phyloP scores from a whole-genome alignment of 1,139 yeast genomes.

The Arxiozyma slooffiae region DNA sequence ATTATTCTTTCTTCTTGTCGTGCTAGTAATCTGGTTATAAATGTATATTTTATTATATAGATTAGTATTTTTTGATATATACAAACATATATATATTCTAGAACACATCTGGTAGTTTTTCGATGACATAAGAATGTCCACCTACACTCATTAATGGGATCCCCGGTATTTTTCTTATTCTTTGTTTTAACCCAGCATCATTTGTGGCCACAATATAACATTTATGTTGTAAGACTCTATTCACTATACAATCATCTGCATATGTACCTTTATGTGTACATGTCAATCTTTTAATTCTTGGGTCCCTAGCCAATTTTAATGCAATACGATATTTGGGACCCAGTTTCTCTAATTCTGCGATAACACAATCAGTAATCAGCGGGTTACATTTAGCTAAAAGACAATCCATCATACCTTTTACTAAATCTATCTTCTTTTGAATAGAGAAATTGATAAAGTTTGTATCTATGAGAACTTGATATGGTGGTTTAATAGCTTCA shows the following conservation, averaged over 20 bases:
- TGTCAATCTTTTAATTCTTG: slow-evolving; percentile 73
- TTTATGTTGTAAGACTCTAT: slow-evolving; percentile 88
- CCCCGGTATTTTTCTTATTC: slow-evolving; percentile 93
- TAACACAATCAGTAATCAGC: slow-evolving; percentile 89
- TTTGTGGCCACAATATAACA: slow-evolving; percentile 96
- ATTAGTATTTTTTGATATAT: background rate
- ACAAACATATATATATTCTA: slow-evolving; percentile 28
- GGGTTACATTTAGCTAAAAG: slow-evolving; percentile 93
- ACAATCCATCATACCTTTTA: slow-evolving; percentile 93
- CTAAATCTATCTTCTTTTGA: slow-evolving; percentile 86
- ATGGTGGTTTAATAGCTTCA: slow-evolving; percentile 90
- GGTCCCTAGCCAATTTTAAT: slow-evolving; percentile 82
- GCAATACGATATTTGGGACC: slow-evolving; percentile 95
- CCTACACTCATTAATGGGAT: slow-evolving; percentile 96
- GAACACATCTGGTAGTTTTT: slow-evolving; percentile 88
- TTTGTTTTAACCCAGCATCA: slow-evolving; percentile 93
- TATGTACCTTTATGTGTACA: slow-evolving; percentile 93
- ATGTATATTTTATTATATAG: too few species aligned
- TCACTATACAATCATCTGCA: slow-evolving; percentile 95
- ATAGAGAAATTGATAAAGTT: slow-evolving; percentile 93
- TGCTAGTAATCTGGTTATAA: too few species aligned
- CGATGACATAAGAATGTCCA: slow-evolving; percentile 82
- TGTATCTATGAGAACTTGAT: slow-evolving; percentile 89
- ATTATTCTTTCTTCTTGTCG: too few species aligned
- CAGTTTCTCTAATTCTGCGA: slow-evolving; percentile 93